Conservation (phyloP, 2,329 filamentous ascomycete species). For the Incumbomyces lentus region DNA sequence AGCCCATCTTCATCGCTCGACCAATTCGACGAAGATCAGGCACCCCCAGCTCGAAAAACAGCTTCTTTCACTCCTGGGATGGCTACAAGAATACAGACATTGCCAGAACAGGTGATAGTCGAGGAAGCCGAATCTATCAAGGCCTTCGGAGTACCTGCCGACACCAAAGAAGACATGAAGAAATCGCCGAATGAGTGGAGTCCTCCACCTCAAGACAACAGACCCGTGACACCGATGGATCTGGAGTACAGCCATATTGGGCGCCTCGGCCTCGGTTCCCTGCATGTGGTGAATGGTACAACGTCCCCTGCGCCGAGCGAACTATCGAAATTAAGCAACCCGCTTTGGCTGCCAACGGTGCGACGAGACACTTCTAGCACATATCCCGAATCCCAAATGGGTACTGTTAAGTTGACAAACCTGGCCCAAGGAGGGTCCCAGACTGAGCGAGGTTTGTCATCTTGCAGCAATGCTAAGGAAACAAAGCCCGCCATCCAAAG, state of each 20-base stretch:
- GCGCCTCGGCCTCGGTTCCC: slow-evolving; percentile 14
- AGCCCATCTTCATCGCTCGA: slow-evolving; percentile 14
- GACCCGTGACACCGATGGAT: slow-evolving; percentile 17
- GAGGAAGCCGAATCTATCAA: slow-evolving; percentile 3
- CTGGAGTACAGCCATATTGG: slow-evolving; percentile 19
- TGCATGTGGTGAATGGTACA: slow-evolving; percentile 21
- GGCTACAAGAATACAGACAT: slow-evolving; percentile 15
- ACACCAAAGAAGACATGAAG: neutral
- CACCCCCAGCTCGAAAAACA: slow-evolving; percentile 15
- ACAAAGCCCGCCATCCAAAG: neutral
- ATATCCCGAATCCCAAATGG: slow-evolving; percentile 15
- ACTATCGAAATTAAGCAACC: slow-evolving; percentile 12
- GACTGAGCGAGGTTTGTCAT: neutral
- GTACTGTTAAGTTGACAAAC: slow-evolving; percentile 1
- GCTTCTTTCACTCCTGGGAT: slow-evolving; percentile 18
- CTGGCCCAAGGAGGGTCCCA: too few species aligned
- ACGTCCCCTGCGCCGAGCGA: slow-evolving; percentile 21
- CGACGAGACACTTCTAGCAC: slow-evolving; percentile 16
- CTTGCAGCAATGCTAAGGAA: neutral
- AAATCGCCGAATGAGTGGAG: slow-evolving; percentile 1
- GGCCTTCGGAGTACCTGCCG: neutral
- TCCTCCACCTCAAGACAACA: slow-evolving; percentile 11
- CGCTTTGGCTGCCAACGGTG: neutral
- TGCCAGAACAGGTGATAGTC: neutral
- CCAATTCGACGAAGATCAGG: slow-evolving; percentile 10